Percentiles rank a stretch among this genome's conserved stretches.
Evolutionary conservation across 2,329 filamentous ascomycete genomes (phyloP).

Genomic region (Hypoxylon sp.): DNA sequence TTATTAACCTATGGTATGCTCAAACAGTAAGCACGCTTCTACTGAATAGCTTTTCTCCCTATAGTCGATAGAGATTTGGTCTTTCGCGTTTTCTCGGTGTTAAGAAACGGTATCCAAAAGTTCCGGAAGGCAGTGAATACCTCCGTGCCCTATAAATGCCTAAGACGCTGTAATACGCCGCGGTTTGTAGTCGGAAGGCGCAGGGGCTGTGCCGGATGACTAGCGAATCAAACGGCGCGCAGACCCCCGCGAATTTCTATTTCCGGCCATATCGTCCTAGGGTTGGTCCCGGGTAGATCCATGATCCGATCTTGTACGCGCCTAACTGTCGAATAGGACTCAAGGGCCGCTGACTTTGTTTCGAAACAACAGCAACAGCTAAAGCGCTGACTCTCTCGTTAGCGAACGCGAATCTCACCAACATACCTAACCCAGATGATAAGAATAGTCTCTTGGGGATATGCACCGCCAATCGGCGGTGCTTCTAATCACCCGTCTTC

Average conservation of each 20-base stretch:
- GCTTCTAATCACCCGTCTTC: neutral
- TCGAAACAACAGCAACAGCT: constrained; percentile 33
- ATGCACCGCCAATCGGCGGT: constrained; percentile 1
- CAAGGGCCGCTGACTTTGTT: constrained; percentile 20
- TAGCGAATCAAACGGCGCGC: constrained; percentile 32
- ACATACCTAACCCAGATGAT: constrained; percentile 27
- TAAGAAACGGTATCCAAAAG: constrained; percentile 21
- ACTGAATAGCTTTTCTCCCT: neutral
- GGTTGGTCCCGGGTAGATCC: constrained; percentile 3
- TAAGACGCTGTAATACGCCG: neutral
- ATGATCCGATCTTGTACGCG: constrained; percentile 32
- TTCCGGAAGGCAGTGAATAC: constrained; percentile 29
- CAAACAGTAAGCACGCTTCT: neutral
- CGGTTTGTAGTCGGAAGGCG: neutral
- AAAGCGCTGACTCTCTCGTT: neutral
- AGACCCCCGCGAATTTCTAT: constrained; percentile 32
- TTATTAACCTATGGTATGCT: neutral
- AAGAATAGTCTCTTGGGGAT: constrained; percentile 8
- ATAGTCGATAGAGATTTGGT: constrained; percentile 1
- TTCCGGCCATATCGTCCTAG: constrained; percentile 23
- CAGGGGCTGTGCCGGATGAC: constrained; percentile 30
- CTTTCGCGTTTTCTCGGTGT: constrained; percentile 17
- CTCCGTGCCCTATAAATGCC: neutral
- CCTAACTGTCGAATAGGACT: constrained; percentile 22
- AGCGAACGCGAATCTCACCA: neutral